phyloP scores from a whole-genome alignment of 208 protist species.

The Trypanosoma brucei region DNA sequence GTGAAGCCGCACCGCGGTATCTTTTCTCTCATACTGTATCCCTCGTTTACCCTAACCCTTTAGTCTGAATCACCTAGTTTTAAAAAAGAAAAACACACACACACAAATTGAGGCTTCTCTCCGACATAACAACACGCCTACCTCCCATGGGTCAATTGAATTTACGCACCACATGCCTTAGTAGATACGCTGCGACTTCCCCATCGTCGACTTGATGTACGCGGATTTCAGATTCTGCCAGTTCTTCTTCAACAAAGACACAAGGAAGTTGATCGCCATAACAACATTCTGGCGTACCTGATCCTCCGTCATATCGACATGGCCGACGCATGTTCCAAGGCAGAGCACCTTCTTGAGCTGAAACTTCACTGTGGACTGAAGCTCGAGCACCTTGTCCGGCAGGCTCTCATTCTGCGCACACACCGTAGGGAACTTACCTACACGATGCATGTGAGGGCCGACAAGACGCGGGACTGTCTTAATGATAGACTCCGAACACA shows the following conservation, averaged over 20 bases:
- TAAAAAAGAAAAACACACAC: no score
- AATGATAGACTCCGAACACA: conserved; percentile 95
- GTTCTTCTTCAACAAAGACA: conserved; percentile 99
- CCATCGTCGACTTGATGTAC: conserved; percentile 99
- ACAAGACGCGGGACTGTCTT: conserved; percentile 94
- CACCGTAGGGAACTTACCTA: conserved; percentile 98
- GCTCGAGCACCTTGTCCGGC: conserved; percentile 91
- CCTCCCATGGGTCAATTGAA: neutral
- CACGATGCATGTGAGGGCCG: conserved; percentile 99
- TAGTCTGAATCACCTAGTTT: no score
- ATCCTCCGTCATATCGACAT: conserved; percentile 94
- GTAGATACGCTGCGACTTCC: conserved; percentile 97
- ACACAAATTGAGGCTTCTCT: no score
- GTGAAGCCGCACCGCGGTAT: no score
- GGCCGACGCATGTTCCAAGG: conserved; percentile 96
- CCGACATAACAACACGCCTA: no score
- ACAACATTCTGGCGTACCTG: conserved; percentile 96
- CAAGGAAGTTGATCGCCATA: conserved; percentile 98
- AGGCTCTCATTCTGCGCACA: conserved; percentile 93
- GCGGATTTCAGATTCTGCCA: conserved; percentile 99
- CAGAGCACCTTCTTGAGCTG: conserved; percentile 99
- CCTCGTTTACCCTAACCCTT: no score
- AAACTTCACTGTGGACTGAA: conserved; percentile 97
- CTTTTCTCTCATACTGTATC: no score
- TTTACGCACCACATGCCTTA: conserved; percentile 24